Conservation (phyloP, 345 rosid species). For the Moricandia arvensis region DNA sequence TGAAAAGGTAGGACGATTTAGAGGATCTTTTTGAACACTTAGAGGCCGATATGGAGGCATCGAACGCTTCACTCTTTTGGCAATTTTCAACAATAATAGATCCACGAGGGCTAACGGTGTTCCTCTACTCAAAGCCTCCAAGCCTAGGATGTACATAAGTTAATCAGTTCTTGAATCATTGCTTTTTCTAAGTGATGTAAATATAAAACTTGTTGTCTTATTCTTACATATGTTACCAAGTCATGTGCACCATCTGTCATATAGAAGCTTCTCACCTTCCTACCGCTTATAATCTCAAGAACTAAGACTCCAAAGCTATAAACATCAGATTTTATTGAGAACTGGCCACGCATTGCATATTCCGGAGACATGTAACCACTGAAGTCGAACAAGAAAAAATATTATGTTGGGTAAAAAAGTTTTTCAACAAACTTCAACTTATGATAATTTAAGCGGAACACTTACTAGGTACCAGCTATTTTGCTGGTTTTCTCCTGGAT, state of each 20-base stretch:
- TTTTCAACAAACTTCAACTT: too few relatives aligned
- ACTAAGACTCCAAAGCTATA: conserved; percentile 30
- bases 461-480: conserved; percentile 64
- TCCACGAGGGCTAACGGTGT: too few relatives aligned
- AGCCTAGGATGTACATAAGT: too few relatives aligned
- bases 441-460: background rate
- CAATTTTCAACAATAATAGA: too few relatives aligned
- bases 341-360: conserved; percentile 18
- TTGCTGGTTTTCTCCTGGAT: conserved; percentile 39
- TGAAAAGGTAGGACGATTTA: too few relatives aligned
- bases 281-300: conserved; percentile 31
- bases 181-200: too few relatives aligned
- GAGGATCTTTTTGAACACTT: conserved; percentile 29
- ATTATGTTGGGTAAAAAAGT: too few relatives aligned
- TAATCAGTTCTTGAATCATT: background rate
- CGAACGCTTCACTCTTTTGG: conserved; percentile 1
- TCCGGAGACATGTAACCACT: conserved; percentile 35
- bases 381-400: background rate
- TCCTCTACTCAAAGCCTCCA: too few relatives aligned
- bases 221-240: too few relatives aligned
- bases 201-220: too few relatives aligned
- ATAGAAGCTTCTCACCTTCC: background rate
- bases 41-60: conserved; percentile 54
- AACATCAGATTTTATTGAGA: conserved; percentile 30
- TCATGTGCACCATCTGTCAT: too few relatives aligned